Base-by-base conservation (phyloP, 768 basidiomycete species). In the Lactarius psammicola region DNA sequence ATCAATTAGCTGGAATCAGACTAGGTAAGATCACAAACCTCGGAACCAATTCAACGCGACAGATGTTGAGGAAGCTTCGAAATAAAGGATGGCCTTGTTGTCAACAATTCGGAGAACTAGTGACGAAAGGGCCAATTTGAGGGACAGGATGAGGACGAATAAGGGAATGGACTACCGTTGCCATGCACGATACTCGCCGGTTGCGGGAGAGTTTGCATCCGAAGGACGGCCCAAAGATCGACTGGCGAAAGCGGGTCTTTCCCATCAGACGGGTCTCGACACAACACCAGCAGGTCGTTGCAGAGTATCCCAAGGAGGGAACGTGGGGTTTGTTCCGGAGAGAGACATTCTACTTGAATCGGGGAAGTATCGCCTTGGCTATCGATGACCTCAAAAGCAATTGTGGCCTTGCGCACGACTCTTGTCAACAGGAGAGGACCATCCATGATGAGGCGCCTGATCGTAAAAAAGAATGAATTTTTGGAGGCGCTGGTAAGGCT, bases 151-250 rank as follows among this genome's bases (percentile, higher is more conserved):
- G 61, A 26, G 38, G 9, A 40, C 46, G 59, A 46, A 51, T n/a
- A 38, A 18, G 42, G 46, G 59, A 62, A 26, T 64, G 51, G 70
- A 78, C 68, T 73, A 90, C 92, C 85, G 74, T 90, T 94, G 49
- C 91, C 92, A 74, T 94, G 89, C 30, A 93, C 90, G 63, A 95
- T 91, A 69, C 89, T 93, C 20, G 92, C 94, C 6, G 92, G 94
- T 72, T 95, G 92, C 6, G 89, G 88, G 53, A 94, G 74, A 0
- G 95, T 96, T 75, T 95, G 94, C 94, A 99, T 94, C 51, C 96
- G 84, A 66, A 98, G 78, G 36, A 98, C 96, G 38, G 95, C 95
- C 90, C 94, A 98, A n/a, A 98, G 81, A 73, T 98, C 95, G 34
- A 98, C 94, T 28, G 74, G 77, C 4, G 85, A 87, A 55, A 80